Percentiles rank a stretch among this genome's conserved stretches.
Evolutionary conservation across 73 alveolate genomes (phyloP).

Genomic region (Paramecium tetraurelia): DNA sequence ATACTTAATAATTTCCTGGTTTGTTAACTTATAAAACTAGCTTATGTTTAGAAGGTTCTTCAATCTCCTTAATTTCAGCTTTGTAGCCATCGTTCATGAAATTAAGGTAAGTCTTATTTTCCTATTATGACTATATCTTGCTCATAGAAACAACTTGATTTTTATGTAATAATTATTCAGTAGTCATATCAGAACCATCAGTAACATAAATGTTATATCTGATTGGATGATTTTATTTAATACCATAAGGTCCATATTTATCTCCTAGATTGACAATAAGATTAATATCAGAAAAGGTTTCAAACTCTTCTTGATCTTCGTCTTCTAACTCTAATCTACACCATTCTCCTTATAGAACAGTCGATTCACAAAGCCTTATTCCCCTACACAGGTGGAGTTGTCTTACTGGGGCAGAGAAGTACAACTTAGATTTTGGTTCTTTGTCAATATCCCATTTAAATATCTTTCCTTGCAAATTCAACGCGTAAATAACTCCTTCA

Average conservation of each 20-base stretch:
- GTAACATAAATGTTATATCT: slow-evolving; percentile 5
- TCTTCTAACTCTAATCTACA: background rate
- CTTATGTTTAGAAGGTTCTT: background rate
- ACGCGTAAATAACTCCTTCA: background rate
- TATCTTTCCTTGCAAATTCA: background rate
- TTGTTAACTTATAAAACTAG: background rate
- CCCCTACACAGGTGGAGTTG: slow-evolving; percentile 3
- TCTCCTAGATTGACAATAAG: slow-evolving; percentile 8
- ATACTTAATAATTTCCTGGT: background rate
- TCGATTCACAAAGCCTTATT: background rate
- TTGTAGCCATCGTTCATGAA: background rate
- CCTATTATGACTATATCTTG: background rate
- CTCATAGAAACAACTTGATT: background rate
- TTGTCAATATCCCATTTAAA: slow-evolving; percentile 36
- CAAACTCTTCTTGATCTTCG: background rate
- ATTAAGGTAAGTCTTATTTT: background rate
- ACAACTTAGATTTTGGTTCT: slow-evolving; percentile 12
- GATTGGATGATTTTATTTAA: slow-evolving; percentile 16
- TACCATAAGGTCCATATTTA: slow-evolving; percentile 26
- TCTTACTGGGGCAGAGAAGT: background rate
- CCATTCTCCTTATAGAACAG: slow-evolving; percentile 27
- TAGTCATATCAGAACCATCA: background rate
- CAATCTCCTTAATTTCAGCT: background rate
- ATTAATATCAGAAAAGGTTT: background rate
- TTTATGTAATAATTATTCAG: background rate